Evolutionary conservation across 2,329 filamentous ascomycete genomes (phyloP).

Genomic region (Fusarium guadeloupense): DNA sequence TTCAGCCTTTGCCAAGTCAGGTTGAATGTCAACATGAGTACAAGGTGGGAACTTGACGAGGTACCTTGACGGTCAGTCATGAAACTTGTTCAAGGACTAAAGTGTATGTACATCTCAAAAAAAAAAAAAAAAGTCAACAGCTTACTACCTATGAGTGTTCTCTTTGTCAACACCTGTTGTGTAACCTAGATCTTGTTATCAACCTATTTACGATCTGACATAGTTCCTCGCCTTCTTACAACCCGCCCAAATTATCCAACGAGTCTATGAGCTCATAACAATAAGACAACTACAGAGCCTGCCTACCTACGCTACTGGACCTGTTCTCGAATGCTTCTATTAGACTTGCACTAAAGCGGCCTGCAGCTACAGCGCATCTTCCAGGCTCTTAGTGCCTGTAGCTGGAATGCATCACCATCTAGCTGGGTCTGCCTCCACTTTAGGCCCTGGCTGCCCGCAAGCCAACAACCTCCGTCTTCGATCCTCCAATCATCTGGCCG

Average conservation of each 20-base stretch:
- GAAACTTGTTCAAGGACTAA: no score
- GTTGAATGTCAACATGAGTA: no score
- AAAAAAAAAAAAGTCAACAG: no score
- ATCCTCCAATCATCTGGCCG: constrained; percentile 41
- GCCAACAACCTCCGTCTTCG: constrained; percentile 23
- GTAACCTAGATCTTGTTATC: background rate
- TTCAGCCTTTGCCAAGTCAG: no score
- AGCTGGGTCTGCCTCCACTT: constrained; percentile 28
- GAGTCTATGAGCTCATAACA: background rate
- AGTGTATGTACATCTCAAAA: no score
- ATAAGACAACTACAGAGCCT: no score
- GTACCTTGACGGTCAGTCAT: background rate
- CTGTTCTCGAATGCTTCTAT: background rate
- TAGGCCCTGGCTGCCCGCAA: constrained; percentile 32
- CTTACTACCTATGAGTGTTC: background rate
- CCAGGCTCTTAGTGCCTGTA: constrained; percentile 24
- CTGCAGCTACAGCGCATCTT: constrained; percentile 14
- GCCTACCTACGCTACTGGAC: background rate
- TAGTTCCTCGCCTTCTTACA: background rate
- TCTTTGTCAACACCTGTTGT: background rate
- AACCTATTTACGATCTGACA: background rate
- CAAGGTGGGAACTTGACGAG: background rate
- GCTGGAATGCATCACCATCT: constrained; percentile 30
- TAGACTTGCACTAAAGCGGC: background rate
- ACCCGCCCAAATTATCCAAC: no score